Evolutionary conservation across 2,329 filamentous ascomycete genomes (phyloP).

Genomic region (Colletotrichum destructivum): DNA sequence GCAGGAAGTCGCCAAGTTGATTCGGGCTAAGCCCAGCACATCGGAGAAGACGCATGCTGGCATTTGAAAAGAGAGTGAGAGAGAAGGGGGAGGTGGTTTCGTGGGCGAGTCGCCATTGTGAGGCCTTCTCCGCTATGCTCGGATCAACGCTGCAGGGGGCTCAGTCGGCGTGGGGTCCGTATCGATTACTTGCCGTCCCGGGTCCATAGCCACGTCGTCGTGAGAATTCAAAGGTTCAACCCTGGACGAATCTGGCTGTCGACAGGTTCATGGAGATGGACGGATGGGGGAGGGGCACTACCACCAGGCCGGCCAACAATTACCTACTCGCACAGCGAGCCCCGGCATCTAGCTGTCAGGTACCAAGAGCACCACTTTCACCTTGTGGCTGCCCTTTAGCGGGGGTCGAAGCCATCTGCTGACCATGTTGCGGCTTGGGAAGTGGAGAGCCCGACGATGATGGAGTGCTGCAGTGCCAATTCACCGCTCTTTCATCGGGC

Average conservation of each 20-base stretch:
- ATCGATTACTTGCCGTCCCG: conserved; percentile 1
- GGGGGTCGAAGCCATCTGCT: conserved; percentile 29
- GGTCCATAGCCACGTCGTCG: conserved; percentile 27
- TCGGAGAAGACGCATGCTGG: background rate
- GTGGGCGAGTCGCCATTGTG: background rate
- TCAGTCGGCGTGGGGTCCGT: conserved; percentile 13
- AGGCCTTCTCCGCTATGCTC: background rate
- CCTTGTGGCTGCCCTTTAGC: conserved; percentile 3
- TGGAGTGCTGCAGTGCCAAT: conserved; percentile 32
- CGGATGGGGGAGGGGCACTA: background rate
- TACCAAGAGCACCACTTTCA: conserved; percentile 13
- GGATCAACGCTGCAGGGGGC: conserved; percentile 28
- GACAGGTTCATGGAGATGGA: background rate
- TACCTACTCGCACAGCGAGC: background rate
- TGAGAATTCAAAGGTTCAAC: background rate
- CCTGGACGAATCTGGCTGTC: background rate
- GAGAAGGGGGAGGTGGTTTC: too few relatives aligned
- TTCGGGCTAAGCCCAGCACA: background rate
- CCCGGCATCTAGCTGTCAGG: conserved; percentile 16
- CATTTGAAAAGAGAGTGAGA: background rate
- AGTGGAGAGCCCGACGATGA: conserved; percentile 10
- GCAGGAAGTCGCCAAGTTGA: background rate
- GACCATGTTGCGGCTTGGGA: conserved; percentile 30
- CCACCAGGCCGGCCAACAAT: too few relatives aligned
- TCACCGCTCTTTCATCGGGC: conserved; percentile 39